Percentiles rank a stretch among this genome's conserved stretches.
These are phyloP conservation scores for Pseudogymnoascus sp. DNA, from an alignment of 2,329 filamentous ascomycete species.

Conservation along the genomic window DNA sequence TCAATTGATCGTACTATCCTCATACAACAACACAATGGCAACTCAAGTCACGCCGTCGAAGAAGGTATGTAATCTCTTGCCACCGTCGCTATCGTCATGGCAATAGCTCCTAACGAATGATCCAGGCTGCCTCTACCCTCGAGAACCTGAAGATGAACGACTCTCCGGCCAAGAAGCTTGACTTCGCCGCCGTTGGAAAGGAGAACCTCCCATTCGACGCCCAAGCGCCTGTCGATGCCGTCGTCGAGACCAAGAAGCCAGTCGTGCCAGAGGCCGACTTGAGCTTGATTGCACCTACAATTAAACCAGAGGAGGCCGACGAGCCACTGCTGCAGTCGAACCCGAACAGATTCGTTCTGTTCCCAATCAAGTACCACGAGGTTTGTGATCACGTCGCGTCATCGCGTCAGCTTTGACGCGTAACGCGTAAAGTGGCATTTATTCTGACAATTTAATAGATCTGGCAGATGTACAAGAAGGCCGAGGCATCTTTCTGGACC, in stretches of 20 bases:
- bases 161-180: constrained; percentile 82
- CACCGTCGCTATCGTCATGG: constrained; percentile 28
- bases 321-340: constrained; percentile 96
- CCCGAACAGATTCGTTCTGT: constrained; percentile 90
- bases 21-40: constrained; percentile 53
- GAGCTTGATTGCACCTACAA: constrained; percentile 36
- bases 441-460: constrained; percentile 54
- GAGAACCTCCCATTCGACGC: constrained; percentile 61
- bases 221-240: constrained; percentile 42
- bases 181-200: constrained; percentile 68
- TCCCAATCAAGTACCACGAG: constrained; percentile 99
- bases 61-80: constrained; percentile 47
- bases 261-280: constrained; percentile 33
- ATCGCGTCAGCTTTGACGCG: constrained; percentile 38
- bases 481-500: constrained; percentile 99
- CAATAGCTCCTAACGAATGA: constrained; percentile 14
- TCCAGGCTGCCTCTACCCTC: constrained; percentile 76
- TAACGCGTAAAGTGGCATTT: constrained; percentile 59
- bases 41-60: constrained; percentile 68
- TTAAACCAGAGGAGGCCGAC: constrained; percentile 64
- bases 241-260: constrained; percentile 51
- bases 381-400: constrained; percentile 47
- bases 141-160: constrained; percentile 82
- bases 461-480: constrained; percentile 99
- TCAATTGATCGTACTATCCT: constrained; percentile 14